Base-by-base conservation (phyloP, 306 rosid genomes). In the Clitoria ternatea region DNA sequence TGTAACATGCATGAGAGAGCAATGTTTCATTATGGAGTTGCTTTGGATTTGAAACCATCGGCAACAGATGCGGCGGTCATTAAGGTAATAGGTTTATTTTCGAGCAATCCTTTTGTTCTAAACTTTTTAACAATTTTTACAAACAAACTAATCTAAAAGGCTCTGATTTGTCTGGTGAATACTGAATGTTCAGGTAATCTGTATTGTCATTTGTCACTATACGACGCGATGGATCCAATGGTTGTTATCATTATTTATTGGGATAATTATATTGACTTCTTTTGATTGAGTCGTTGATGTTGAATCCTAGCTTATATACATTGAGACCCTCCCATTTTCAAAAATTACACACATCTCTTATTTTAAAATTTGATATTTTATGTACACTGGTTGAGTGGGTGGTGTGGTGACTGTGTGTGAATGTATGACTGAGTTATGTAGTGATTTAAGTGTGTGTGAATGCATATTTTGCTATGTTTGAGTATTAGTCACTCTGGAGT, bases 21-120 rank as follows among this genome's bases (percentile, higher is more conserved):
- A 0, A 89, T 95, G 97, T 90, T 95, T 89, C 85, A 95, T 86
- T 95, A 83, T 48, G 96, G 97, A 40, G 77, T 89, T 83, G 96
- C 99, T 19, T 79, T 95, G 90, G 99, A 95, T 86, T 76, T 95
- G 84, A 95, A 95, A 76, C 99, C 99, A 7, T 88, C 96, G 1
- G 83, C 97, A 30, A 82, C 96, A 1, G 99, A 95, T 64, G 96
- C 89, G 64, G 97, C 99, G 69, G 60, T 82, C 69, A 91, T 95
- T 55, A 95, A 95, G 99, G 98, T 93, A 59, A 66, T 69, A 69
- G 14, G 30, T 40, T 50, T 33, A 5, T 43, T 2, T 26, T 54
- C 13, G 1, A 27, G 29, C 39, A 37, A 37, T 69, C 48, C 37
- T 50, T 63, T 54, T 55, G 56, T 69, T 53, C 61, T 44, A 14